Base-by-base conservation (phyloP, 2,329 filamentous ascomycete genomes). In the Diaporthe helianthi region DNA sequence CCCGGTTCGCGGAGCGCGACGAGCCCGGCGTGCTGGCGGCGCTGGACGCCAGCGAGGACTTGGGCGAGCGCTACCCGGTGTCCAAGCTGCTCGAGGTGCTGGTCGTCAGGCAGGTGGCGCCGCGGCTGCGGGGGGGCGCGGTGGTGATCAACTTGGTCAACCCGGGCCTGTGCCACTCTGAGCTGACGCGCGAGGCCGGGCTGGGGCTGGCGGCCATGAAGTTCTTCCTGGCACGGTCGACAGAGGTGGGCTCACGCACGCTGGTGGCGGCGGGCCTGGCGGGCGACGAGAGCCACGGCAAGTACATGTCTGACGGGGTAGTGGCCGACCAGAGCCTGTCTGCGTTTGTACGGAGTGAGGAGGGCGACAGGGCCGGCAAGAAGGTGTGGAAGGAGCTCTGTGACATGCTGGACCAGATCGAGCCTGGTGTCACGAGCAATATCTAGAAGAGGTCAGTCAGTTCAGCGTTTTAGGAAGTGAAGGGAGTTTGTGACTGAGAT, bases 221-320 rank as follows among this genome's bases (percentile, higher is more conserved):
- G 29, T 64, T 78, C 13, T 81, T 70, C 24, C 64, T 83, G 44
- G 84, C 80, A 2, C 78, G 84, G 24, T 79, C 79, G 0, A 80
- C 82, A 0, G 86, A 87, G 76, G 78, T 80, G 3, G 85, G 86
- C 1, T 81, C 79, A 68, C 79, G 85, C 15, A 84, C 81, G 9
- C 73, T 83, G 44, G 77, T 84, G 5, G 75, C 76, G 33, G 82
- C 77, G 1, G 80, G 77, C 0, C 71, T 74, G 2, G 76, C 75
- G 0, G 83, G 84, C 1, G 53, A 72, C 7, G 81, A 83, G 69
- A 78, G 78, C 1, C 81, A 86, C 70, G 85, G 86, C 7, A 72
- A 81, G 68, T 86, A 84, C 69, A 78, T 86, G 74, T 75, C 73
- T 24, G 15, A 63, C 76, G 69, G 76, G 10, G 29, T 73, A 66